A percentile compares a stretch with the other conserved stretches of the same genome.
Evolutionary conservation across 2,329 filamentous ascomycete species (phyloP).

Genomic region (Aureobasidium sp.): DNA sequence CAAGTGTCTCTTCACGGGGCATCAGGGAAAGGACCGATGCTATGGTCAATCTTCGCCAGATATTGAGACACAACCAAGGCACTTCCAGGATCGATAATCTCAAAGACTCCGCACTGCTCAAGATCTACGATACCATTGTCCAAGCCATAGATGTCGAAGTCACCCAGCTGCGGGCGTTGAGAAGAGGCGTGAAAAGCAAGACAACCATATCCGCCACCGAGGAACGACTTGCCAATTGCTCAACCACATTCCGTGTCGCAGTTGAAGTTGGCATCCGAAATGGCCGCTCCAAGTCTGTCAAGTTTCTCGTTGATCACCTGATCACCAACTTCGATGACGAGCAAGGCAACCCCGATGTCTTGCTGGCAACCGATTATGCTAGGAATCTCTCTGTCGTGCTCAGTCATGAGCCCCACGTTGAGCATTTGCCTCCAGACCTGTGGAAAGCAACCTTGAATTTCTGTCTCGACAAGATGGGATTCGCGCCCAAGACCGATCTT

Average conservation of each 20-base stretch:
- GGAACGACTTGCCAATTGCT: constrained; percentile 59
- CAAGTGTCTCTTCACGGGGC: constrained; percentile 37
- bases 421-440: constrained; percentile 61
- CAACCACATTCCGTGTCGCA: constrained; percentile 63
- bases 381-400: constrained; percentile 67
- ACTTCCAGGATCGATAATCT: constrained; percentile 42
- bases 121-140: constrained; percentile 76
- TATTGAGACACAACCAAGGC: constrained; percentile 48
- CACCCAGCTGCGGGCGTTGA: constrained; percentile 50
- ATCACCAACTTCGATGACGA: constrained; percentile 61
- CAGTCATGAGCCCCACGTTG: constrained; percentile 67
- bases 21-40: constrained; percentile 44
- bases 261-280: constrained; percentile 62
- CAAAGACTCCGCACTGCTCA: constrained; percentile 71
- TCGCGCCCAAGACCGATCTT: not conserved
- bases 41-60: constrained; percentile 49
- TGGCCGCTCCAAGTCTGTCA: constrained; percentile 70
- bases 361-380: constrained; percentile 68
- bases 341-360: constrained; percentile 58
- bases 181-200: constrained; percentile 18
- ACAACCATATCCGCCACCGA: constrained; percentile 28
- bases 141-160: constrained; percentile 62
- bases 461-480: constrained; percentile 54
- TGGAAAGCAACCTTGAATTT: constrained; percentile 69
- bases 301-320: constrained; percentile 73